These are phyloP conservation scores for Daldinia sp. DNA, from an alignment of 2,329 filamentous ascomycete genomes.

Conservation along the genomic window DNA sequence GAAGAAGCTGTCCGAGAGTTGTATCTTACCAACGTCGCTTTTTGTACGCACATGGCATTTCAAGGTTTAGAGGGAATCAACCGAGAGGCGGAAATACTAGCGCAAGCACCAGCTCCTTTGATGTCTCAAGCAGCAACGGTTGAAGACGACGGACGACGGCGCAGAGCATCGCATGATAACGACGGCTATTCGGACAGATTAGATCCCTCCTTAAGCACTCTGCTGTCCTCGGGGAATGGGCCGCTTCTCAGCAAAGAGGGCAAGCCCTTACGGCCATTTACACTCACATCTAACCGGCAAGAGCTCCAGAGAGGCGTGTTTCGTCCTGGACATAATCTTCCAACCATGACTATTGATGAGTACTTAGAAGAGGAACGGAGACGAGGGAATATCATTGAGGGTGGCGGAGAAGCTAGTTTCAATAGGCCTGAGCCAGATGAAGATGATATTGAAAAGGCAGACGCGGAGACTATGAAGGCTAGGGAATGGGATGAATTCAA, in stretches of 20 bases:
- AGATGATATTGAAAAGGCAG: slow-evolving; percentile 86
- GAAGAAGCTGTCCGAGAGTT: slow-evolving; percentile 84
- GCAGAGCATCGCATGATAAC: slow-evolving; percentile 45
- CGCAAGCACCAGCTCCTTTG: slow-evolving; percentile 69
- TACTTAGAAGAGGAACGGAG: slow-evolving; percentile 91
- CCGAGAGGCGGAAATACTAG: slow-evolving; percentile 83
- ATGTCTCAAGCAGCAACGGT: slow-evolving; percentile 54
- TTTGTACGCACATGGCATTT: slow-evolving; percentile 81
- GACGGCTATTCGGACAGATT: slow-evolving; percentile 76
- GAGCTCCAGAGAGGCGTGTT: slow-evolving; percentile 85
- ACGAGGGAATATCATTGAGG: slow-evolving; percentile 88
- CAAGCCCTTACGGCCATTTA: slow-evolving; percentile 91
- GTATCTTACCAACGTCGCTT: slow-evolving; percentile 77
- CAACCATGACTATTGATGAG: slow-evolving; percentile 98
- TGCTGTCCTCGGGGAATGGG: slow-evolving; percentile 63
- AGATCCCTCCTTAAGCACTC: slow-evolving; percentile 67
- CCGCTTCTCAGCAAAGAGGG: slow-evolving; percentile 81
- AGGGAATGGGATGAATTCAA: slow-evolving; percentile 94
- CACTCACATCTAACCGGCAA: slow-evolving; percentile 78
- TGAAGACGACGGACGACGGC: slow-evolving; percentile 57
- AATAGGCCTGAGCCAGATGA: slow-evolving; percentile 79
- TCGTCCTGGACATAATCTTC: slow-evolving; percentile 87
- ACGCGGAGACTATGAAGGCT: slow-evolving; percentile 91
- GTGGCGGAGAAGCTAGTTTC: slow-evolving; percentile 79
- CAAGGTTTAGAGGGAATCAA: slow-evolving; percentile 87